Percentiles rank a stretch among this genome's conserved stretches.
phyloP scores from a whole-genome alignment of 1,284 basidiomycete species.

The Cutaneotrichosporon daszewskae region DNA sequence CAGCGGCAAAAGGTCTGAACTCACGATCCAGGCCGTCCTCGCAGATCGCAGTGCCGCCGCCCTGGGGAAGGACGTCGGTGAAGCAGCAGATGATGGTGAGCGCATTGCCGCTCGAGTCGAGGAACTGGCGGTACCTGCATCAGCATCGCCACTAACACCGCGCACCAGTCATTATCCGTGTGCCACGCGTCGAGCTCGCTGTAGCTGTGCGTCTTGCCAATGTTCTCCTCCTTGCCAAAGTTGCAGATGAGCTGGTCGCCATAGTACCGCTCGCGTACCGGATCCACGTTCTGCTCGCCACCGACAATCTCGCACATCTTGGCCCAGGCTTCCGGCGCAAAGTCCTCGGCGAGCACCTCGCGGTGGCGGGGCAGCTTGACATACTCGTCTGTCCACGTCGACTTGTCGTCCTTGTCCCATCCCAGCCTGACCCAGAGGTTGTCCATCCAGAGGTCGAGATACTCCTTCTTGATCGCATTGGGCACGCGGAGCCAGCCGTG shows the following conservation, averaged over 20 bases:
- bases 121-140: conserved; percentile 29
- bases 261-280: conserved; percentile 26
- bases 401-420: conserved; percentile 34
- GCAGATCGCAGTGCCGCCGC: conserved; percentile 24
- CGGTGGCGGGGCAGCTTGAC: conserved; percentile 31
- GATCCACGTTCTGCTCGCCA: conserved; percentile 30
- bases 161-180: conserved; percentile 34
- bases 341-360: conserved; percentile 22
- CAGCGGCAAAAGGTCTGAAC: not conserved
- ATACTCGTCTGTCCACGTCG: conserved; percentile 35
- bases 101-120: conserved; percentile 29
- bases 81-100: conserved; percentile 32
- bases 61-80: conserved; percentile 23
- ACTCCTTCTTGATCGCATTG: conserved; percentile 26
- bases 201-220: conserved; percentile 4
- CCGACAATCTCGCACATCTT: conserved; percentile 34
- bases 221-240: conserved; percentile 21
- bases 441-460: conserved; percentile 23
- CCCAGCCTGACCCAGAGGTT: conserved; percentile 35
- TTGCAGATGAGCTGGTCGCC: conserved; percentile 38
- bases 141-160: not conserved
- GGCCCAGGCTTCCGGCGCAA: conserved; percentile 29
- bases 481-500: conserved; percentile 33
- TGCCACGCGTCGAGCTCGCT: conserved; percentile 22
- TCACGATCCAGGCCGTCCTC: conserved; percentile 28